Percentiles rank a stretch among this genome's conserved stretches.
phyloP scores from a whole-genome alignment of 129 eudicot genomes.

The Flaveria sonorensis region DNA sequence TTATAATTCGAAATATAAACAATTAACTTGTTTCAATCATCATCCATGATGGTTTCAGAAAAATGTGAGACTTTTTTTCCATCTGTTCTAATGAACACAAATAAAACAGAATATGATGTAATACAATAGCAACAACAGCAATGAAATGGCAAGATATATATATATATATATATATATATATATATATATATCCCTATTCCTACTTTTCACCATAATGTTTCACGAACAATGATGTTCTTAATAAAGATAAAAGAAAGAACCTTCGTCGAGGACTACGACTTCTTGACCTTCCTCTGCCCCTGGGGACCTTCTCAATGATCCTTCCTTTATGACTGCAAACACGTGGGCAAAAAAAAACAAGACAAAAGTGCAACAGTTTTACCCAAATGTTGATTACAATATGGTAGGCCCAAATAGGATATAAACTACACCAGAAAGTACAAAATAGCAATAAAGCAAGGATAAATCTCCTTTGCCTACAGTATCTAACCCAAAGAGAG shows the following conservation, averaged over 20 bases:
- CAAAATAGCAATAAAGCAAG: not conserved
- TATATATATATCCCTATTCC: not conserved
- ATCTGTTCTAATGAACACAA: not conserved
- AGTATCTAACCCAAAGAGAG: not conserved
- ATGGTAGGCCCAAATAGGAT: not conserved
- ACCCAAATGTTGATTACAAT: not conserved
- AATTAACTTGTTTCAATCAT: not conserved
- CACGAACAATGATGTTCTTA: not conserved
- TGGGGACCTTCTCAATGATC: constrained; percentile 61
- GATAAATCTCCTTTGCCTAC: not conserved
- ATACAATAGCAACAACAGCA: constrained; percentile 1
- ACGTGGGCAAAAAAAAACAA: constrained; percentile 1
- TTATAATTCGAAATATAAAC: not conserved
- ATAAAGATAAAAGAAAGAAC: constrained; percentile 31
- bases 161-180: too few relatives aligned
- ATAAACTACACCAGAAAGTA: not conserved
- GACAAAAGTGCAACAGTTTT: not conserved
- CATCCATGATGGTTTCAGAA: constrained; percentile 10
- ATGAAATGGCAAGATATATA: not conserved
- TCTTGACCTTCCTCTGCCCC: constrained; percentile 58
- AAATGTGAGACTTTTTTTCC: not conserved
- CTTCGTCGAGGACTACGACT: constrained; percentile 83
- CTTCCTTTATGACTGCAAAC: constrained; percentile 71
- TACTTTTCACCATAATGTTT: constrained; percentile 1
- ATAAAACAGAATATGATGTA: not conserved